Evolutionary conservation across 2,329 filamentous ascomycete genomes (phyloP).

Genomic region (Penicillium griseofulvum): DNA sequence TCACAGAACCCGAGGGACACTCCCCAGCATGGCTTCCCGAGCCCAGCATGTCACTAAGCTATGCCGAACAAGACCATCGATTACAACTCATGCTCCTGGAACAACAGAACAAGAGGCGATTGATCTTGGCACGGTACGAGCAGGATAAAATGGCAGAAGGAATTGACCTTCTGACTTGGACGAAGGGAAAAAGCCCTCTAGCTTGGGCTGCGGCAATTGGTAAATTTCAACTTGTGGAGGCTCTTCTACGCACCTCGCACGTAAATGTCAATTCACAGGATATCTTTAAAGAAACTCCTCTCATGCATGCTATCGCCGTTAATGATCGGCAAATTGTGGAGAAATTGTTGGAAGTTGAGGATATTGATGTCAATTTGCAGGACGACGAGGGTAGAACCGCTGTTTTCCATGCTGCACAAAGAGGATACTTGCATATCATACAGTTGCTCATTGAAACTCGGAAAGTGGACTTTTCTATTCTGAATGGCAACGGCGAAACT

Average conservation of each 20-base stretch:
- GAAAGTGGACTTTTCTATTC: constrained; percentile 6
- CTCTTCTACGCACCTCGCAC: constrained; percentile 4
- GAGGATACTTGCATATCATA: constrained; percentile 1
- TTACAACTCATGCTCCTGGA: constrained; percentile 22
- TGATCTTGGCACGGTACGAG: constrained; percentile 12
- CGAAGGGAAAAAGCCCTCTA: not conserved
- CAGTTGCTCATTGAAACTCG: constrained; percentile 4
- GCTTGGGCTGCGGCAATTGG: constrained; percentile 1
- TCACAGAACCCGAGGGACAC: not conserved
- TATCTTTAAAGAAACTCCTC: not conserved
- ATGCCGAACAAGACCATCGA: constrained; percentile 22
- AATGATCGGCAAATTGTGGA: constrained; percentile 1
- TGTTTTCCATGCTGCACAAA: constrained; percentile 2
- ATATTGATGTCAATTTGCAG: constrained; percentile 8
- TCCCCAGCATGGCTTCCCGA: not conserved
- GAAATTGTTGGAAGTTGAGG: constrained; percentile 1
- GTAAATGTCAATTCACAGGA: constrained; percentile 10
- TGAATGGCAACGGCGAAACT: not conserved
- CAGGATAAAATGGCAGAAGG: not conserved
- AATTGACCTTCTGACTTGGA: too few species aligned
- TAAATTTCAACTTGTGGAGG: constrained; percentile 5
- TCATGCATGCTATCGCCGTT: constrained; percentile 4
- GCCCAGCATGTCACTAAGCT: too few species aligned
- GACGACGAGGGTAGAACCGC: constrained; percentile 5
- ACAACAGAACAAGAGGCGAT: constrained; percentile 21